Conservation (phyloP, 1,284 basidiomycete species). For the Amylostereum chailletii region DNA sequence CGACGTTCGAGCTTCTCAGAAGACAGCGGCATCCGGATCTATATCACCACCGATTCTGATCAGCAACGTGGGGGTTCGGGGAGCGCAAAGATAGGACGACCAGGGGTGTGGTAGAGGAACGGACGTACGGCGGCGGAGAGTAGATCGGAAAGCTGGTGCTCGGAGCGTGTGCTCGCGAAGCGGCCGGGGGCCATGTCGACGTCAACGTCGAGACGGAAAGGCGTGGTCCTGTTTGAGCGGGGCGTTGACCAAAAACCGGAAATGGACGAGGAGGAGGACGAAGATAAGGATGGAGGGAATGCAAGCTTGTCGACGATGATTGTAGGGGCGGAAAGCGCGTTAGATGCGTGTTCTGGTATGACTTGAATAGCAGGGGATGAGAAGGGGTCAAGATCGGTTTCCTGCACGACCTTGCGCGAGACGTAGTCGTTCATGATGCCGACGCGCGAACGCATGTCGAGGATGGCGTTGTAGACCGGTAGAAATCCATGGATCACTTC, state of each 20-base stretch:
- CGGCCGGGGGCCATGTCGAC: not conserved
- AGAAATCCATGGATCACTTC: not conserved
- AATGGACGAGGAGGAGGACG: not conserved
- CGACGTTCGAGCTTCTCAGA: not conserved
- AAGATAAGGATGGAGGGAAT: not conserved
- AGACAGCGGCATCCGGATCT: not conserved
- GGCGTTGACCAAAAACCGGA: not conserved
- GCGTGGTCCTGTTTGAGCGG: not conserved
- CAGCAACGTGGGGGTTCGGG: not conserved
- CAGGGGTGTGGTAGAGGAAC: not conserved
- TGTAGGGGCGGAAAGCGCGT: too few relatives aligned
- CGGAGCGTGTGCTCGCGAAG: not conserved
- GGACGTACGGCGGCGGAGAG: not conserved
- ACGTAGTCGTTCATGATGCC: conserved; percentile 4
- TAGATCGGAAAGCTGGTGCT: not conserved
- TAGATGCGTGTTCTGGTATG: too few relatives aligned
- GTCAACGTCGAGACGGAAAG: not conserved
- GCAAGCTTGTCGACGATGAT: too few relatives aligned
- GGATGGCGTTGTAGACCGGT: conserved; percentile 2
- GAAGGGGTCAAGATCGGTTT: too few relatives aligned
- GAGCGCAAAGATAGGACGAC: not conserved
- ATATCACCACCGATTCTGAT: not conserved
- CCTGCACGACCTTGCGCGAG: too few relatives aligned
- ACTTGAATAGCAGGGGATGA: too few relatives aligned
- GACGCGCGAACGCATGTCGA: conserved; percentile 3